Percentiles rank a stretch among this genome's conserved stretches.
Conservation (phyloP, 139 green algal genomes). For the Asterochloris erici region DNA sequence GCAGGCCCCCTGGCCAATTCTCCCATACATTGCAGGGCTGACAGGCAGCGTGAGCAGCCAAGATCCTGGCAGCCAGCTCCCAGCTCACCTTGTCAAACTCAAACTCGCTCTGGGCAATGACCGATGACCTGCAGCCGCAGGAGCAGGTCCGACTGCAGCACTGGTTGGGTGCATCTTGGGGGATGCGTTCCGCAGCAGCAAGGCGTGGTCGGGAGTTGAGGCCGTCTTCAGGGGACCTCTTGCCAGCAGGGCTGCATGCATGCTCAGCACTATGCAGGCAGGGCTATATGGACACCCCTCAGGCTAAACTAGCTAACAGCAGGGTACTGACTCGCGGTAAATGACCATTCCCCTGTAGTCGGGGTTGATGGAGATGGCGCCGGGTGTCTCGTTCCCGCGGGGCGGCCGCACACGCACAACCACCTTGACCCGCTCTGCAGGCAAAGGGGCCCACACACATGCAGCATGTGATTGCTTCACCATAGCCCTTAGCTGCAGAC, state of each 20-base stretch:
- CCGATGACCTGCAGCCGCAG: constrained; percentile 12
- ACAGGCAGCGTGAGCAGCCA: too few relatives aligned
- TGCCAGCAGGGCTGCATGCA: too few relatives aligned
- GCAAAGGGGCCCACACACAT: too few relatives aligned
- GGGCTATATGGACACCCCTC: background rate
- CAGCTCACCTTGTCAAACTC: constrained; percentile 42
- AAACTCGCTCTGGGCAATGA: constrained; percentile 24
- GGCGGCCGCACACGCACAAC: constrained; percentile 38
- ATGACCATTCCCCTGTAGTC: constrained; percentile 25
- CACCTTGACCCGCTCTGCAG: constrained; percentile 46
- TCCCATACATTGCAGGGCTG: too few relatives aligned
- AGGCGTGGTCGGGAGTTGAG: too few relatives aligned
- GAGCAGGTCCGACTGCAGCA: background rate
- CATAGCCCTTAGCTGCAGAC: too few relatives aligned
- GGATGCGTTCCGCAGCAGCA: too few relatives aligned
- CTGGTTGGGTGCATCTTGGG: too few relatives aligned
- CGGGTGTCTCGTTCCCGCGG: constrained; percentile 26
- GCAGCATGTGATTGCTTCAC: too few relatives aligned
- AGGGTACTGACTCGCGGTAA: constrained; percentile 26
- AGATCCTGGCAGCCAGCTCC: too few relatives aligned
- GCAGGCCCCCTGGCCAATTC: background rate
- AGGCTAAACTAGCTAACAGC: background rate
- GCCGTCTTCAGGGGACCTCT: too few relatives aligned
- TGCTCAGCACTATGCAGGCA: background rate
- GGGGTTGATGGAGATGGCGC: constrained; percentile 16